Evolutionary conservation across 495 filamentous ascomycete genomes (phyloP).

Genomic region (Hypoxylon perforatum): DNA sequence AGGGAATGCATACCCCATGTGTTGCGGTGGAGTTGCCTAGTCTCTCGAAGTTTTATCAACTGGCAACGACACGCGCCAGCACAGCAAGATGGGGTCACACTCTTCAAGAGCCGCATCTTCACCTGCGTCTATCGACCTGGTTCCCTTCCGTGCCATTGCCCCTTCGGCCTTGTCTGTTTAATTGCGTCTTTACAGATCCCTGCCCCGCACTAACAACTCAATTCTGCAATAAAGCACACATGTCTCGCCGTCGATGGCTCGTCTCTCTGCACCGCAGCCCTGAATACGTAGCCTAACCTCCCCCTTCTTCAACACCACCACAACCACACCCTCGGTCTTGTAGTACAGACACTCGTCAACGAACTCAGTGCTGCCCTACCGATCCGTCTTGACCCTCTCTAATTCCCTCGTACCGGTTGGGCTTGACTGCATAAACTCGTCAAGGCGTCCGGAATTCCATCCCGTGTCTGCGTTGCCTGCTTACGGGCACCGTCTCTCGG

Average conservation of each 20-base stretch:
- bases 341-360: constrained; percentile 56
- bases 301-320: constrained; percentile 54
- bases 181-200: constrained; percentile 60
- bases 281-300: constrained; percentile 63
- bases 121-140: constrained; percentile 64
- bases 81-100: constrained; percentile 81
- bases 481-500: constrained; percentile 29
- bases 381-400: constrained; percentile 42
- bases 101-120: constrained; percentile 70
- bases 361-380: constrained; percentile 52
- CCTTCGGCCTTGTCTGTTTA: constrained; percentile 57
- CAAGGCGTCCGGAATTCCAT: constrained; percentile 50
- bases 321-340: constrained; percentile 52
- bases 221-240: constrained; percentile 71
- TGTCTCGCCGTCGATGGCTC: constrained; percentile 67
- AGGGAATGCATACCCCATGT: constrained; percentile 60
- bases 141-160: constrained; percentile 57
- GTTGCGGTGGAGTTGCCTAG: constrained; percentile 70
- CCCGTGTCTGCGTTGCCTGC: constrained; percentile 44
- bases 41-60: constrained; percentile 71
- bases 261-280: constrained; percentile 59
- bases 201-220: constrained; percentile 61
- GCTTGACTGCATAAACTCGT: constrained; percentile 61
- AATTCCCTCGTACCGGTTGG: constrained; percentile 57
- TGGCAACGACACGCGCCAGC: constrained; percentile 91